Percentiles rank a stretch among this genome's conserved stretches.
Evolutionary conservation across 2,329 filamentous ascomycete genomes (phyloP).

Genomic region (Clonostachys rosea): DNA sequence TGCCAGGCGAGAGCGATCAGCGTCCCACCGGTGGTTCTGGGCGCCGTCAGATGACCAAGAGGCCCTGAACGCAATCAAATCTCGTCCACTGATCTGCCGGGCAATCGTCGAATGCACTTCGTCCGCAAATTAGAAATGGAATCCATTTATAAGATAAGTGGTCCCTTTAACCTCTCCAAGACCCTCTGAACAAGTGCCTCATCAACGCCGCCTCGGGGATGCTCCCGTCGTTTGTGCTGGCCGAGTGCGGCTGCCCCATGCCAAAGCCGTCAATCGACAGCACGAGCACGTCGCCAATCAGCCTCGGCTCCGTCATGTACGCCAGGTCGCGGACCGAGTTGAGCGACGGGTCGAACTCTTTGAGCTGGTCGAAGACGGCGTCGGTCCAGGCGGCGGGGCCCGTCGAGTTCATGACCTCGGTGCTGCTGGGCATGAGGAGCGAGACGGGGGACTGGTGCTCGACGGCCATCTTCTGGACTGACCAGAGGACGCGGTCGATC

Average conservation of each 20-base stretch:
- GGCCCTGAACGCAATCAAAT: too few relatives aligned
- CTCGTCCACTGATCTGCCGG: too few relatives aligned
- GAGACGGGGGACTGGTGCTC: too few relatives aligned
- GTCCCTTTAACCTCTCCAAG: neutral
- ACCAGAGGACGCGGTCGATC: constrained; percentile 11
- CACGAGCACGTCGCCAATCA: constrained; percentile 1
- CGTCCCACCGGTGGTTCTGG: too few relatives aligned
- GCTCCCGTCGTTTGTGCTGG: neutral
- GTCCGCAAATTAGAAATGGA: too few relatives aligned
- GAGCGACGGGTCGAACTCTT: constrained; percentile 9
- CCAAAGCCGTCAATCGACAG: constrained; percentile 1
- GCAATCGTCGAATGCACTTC: too few relatives aligned
- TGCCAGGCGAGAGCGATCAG: too few relatives aligned
- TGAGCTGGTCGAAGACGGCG: constrained; percentile 18
- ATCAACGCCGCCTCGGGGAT: neutral
- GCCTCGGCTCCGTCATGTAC: neutral
- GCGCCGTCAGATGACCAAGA: too few relatives aligned
- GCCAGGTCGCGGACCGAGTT: constrained; percentile 1
- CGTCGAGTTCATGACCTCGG: constrained; percentile 21
- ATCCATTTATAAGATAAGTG: too few relatives aligned
- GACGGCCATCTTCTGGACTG: constrained; percentile 1
- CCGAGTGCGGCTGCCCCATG: constrained; percentile 1
- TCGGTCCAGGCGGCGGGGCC: constrained; percentile 22
- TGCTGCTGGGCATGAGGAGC: neutral
- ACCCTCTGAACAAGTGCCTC: constrained; percentile 1